Base-by-base conservation (phyloP, 805 yeast species). In the Wickerhamiella brachini region DNA sequence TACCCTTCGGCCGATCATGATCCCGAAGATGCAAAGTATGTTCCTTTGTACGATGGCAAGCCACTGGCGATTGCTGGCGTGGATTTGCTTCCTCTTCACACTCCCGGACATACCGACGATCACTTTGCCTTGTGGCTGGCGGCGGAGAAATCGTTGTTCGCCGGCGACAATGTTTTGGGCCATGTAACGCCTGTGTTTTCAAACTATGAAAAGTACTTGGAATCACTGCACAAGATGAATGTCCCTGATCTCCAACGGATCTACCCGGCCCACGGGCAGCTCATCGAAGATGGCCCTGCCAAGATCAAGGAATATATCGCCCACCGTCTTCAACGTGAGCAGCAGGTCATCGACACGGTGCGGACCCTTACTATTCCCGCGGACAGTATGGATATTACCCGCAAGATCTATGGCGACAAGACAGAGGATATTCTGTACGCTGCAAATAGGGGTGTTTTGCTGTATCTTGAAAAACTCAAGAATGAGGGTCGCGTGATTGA, bases 21-120 rank as follows among this genome's bases (percentile, higher is more conserved):
- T 39, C 48, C 45, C 22, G 39, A 29, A 44, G 10, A 13, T 31
- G 51, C 49, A 47, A 37, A 20, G 48, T 52, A 54, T 34, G 10
- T 38, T 21, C 49, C 51, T 12, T 54, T 64, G 22, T 51, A 41
- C 0, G 66, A 60, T 41, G 66, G 63, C 26, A 17, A 4, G 3
- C 41, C 41, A 6, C 9, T 39, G 15, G 59, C 63, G 46, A 49
- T 42, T 8, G 63, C 59, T 4, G 69, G 66, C 18, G 65, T 64
- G 18, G 57, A 58, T 5, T 45, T 67, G 48, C 51, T 45, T 18
- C 61, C 63, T 4, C 52, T 61, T 29, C 57, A 56, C 52, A 64
- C 68, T 10, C 71, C 71, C 0, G 71, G 71, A 17, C 71, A 68
- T 46, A 59, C 69, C 23, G 62, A 56, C 20, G 71, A 68, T 54